Evolutionary conservation across 106 monocot genomes (phyloP).

Genomic region (Dendrobium chrysotoxum): DNA sequence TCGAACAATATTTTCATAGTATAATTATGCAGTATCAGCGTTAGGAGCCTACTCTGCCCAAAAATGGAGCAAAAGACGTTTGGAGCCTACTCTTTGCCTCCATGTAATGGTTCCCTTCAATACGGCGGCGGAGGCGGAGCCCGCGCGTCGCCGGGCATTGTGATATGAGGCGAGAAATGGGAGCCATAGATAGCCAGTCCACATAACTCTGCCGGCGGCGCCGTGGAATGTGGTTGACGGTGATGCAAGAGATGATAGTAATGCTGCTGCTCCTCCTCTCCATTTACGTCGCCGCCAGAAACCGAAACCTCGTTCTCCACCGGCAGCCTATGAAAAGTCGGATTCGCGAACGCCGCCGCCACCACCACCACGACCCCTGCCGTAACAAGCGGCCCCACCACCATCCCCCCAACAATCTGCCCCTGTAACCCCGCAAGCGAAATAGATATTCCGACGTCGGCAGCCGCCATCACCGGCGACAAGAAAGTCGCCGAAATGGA

Average conservation of each 20-base stretch:
- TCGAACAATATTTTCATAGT: no score
- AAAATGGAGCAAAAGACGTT: no score
- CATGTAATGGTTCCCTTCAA: neutral
- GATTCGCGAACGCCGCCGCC: constrained; percentile 12
- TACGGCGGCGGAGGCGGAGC: constrained; percentile 18
- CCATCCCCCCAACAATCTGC: constrained; percentile 14
- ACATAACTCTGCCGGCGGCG: constrained; percentile 5
- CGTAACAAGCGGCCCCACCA: constrained; percentile 12
- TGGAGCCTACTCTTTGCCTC: no score
- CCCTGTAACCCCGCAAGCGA: constrained; percentile 19
- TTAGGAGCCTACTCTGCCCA: no score
- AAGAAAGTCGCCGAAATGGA: constrained; percentile 35
- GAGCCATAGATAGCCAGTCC: constrained; percentile 16
- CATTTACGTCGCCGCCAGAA: neutral
- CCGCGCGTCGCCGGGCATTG: constrained; percentile 13
- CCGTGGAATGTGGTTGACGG: neutral
- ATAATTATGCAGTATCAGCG: no score
- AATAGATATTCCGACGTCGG: neutral
- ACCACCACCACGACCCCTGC: constrained; percentile 17
- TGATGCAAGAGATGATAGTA: neutral
- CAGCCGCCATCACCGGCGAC: constrained; percentile 13
- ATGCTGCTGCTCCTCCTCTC: neutral
- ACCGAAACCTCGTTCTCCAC: constrained; percentile 2
- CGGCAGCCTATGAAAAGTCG: constrained; percentile 12
- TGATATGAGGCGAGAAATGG: constrained; percentile 18